phyloP scores from a whole-genome alignment of 305 asterid genomes.

The Fraxinus greggii region DNA sequence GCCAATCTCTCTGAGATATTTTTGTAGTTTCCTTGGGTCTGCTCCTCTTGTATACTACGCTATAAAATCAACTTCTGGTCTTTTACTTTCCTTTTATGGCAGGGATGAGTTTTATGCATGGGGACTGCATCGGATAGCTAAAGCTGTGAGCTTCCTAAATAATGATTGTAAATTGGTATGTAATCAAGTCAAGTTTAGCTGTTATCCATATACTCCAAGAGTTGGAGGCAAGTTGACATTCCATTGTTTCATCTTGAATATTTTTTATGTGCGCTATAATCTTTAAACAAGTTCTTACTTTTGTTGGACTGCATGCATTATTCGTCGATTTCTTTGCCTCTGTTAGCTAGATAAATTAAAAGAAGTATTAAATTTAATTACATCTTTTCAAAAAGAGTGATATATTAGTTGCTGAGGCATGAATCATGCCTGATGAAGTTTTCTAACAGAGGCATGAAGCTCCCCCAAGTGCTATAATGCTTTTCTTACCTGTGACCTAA shows the following conservation, averaged over 20 bases:
- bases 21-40: conserved; percentile 15
- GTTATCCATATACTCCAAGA: conserved; percentile 7
- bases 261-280: neutral
- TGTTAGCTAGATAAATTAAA: neutral
- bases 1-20: conserved; percentile 6
- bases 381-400: neutral
- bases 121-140: conserved; percentile 97
- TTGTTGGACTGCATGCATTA: neutral
- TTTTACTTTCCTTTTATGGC: conserved; percentile 31
- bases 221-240: conserved; percentile 20
- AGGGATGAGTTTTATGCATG: conserved; percentile 97
- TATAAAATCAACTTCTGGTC: conserved; percentile 7
- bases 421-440: neutral
- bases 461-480: neutral
- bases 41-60: conserved; percentile 18
- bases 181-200: conserved; percentile 16
- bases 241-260: neutral
- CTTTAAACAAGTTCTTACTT: neutral
- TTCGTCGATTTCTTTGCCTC: neutral
- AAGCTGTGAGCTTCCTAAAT: conserved; percentile 98
- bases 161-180: conserved; percentile 96
- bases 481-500: conserved; percentile 2
- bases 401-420: neutral
- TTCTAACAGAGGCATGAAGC: neutral
- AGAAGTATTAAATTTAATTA: neutral